phyloP scores from a whole-genome alignment of 73 alveolate genomes.

The Paramecium tetraurelia region DNA sequence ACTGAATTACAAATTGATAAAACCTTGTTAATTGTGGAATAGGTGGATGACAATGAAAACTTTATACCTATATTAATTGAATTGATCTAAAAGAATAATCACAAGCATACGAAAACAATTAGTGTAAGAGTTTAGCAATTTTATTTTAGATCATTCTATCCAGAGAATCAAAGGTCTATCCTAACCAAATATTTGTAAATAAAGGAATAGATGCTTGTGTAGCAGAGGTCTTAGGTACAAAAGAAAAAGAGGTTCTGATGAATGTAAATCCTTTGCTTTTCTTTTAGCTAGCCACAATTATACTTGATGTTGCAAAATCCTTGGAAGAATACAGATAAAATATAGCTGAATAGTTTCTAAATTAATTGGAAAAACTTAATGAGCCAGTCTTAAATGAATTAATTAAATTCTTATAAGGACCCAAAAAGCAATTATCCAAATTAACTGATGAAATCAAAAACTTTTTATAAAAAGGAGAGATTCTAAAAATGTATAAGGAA shows the following conservation, averaged over 20 bases:
- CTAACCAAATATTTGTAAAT: background rate
- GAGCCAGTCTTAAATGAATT: background rate
- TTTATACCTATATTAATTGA: background rate
- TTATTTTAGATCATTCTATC: background rate
- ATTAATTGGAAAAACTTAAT: background rate
- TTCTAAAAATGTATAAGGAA: constrained; percentile 13
- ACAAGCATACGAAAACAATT: background rate
- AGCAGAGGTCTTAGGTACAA: background rate
- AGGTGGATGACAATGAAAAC: background rate
- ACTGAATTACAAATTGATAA: background rate
- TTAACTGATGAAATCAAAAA: constrained; percentile 31
- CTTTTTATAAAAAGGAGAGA: constrained; percentile 3
- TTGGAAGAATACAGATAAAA: constrained; percentile 10
- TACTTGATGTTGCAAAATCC: background rate
- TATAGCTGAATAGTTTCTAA: background rate
- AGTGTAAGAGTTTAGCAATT: background rate
- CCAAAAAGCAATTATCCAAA: background rate
- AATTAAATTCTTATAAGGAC: background rate
- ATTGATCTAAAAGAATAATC: background rate
- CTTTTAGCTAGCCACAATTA: background rate
- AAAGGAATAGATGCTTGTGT: background rate
- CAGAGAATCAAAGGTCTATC: background rate
- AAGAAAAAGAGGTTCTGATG: background rate
- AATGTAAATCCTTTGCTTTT: background rate
- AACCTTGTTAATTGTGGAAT: background rate